Base-by-base conservation (phyloP, 495 filamentous ascomycete genomes). In the Podospora tetraspora region DNA sequence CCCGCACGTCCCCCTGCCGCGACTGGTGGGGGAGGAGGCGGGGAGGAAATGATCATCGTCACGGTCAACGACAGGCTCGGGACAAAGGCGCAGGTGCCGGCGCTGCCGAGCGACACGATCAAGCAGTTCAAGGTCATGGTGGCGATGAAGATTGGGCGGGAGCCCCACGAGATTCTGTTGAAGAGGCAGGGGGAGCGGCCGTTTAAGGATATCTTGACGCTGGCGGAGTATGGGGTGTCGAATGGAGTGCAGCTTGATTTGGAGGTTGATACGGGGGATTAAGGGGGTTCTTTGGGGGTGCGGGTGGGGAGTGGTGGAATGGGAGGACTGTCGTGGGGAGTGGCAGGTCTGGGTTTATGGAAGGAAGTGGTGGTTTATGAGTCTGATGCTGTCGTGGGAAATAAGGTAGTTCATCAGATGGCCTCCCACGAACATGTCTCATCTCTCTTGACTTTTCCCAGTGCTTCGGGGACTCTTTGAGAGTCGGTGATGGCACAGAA, bases 41-140 rank as follows among this genome's bases (percentile, higher is more conserved):
- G 82, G 3, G 91, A 94, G 75, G 89, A 89, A 34, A 94, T 96
- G 90, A 97, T 97, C 65, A 86, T 95, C 24, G 93, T 97, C 19
- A 86, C 92, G 72, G 90, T 97, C 70, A 97, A 97, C 75, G 94
- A 97, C 79, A 86, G 94, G 27, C 81, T 97, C 24, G 93, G 93
- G 22, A 96, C 93, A 12, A 96, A 96, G 74, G 91, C 92, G 59
- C 87, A 90, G 60, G 93, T 97, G 68, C 94, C 93, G 0, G 96
- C 92, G 74, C 82, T 96, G 59, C 87, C 90, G 3, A 89, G 85
- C 21, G 93, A 97, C 78, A 87, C 86, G 27, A 89, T 97, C 68
- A 89, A 87, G 68, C 82, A 93, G 63, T 95, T 97, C 84, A 97
- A 97, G 78, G 89, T 91, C 57, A 88, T 92, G 82, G 92, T 97